Evolutionary conservation across 2,329 filamentous ascomycete genomes (phyloP).

Genomic region (Trichoderma sp.): DNA sequence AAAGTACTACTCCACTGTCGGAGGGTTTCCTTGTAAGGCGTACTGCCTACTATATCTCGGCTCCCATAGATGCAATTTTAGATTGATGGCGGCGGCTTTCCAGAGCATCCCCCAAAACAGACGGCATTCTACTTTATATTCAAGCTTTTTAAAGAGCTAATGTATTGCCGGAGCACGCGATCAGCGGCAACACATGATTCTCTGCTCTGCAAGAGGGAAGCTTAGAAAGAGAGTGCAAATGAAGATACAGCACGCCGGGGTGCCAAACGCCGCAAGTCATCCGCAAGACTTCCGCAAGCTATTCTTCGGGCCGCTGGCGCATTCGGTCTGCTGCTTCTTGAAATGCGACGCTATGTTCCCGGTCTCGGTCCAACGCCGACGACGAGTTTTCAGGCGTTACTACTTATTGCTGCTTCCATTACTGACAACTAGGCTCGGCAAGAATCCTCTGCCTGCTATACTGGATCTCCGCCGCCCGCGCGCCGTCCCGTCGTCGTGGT

Average conservation of each 20-base stretch:
- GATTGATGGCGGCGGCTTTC: background rate
- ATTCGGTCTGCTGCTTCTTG: background rate
- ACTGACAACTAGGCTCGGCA: background rate
- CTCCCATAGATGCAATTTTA: background rate
- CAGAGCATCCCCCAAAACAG: background rate
- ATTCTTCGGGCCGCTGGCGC: background rate
- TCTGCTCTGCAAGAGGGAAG: background rate
- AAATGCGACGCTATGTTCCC: background rate
- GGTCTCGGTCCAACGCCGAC: constrained; percentile 4
- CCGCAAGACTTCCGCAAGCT: background rate
- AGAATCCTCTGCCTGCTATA: background rate
- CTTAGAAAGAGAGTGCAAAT: background rate
- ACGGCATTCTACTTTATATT: background rate
- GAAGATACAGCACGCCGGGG: background rate
- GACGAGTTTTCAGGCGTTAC: background rate
- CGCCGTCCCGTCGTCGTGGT: constrained; percentile 29
- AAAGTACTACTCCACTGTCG: background rate
- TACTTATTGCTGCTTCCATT: background rate
- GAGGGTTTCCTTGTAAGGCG: background rate
- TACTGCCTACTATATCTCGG: background rate
- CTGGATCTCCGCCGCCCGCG: constrained; percentile 26
- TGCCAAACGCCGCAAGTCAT: background rate
- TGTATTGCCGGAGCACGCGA: background rate
- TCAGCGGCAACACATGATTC: background rate
- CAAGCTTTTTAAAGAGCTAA: background rate